Conservation (phyloP, 805 yeast species). For the Saccharomycopsis sp. region DNA sequence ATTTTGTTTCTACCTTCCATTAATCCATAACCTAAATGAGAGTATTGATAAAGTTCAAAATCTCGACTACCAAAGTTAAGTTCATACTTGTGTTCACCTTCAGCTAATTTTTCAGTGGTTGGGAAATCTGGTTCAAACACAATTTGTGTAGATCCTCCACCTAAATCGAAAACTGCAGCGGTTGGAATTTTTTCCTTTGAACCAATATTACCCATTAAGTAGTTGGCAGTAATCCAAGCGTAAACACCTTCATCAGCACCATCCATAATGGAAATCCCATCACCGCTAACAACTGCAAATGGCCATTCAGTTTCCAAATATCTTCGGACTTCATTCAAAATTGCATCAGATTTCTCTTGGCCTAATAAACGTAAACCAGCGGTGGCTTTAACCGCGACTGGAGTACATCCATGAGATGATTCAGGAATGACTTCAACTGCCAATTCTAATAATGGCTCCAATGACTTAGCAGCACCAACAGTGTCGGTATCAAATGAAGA, state of each 20-base stretch:
- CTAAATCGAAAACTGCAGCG: conserved; percentile 95
- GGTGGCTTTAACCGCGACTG: conserved; percentile 95
- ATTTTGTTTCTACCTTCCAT: conserved; percentile 89
- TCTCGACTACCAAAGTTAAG: conserved; percentile 75
- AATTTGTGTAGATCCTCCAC: conserved; percentile 98
- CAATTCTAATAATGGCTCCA: conserved; percentile 70
- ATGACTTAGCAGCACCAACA: conserved; percentile 79
- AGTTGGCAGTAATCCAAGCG: conserved; percentile 98
- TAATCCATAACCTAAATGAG: conserved; percentile 93
- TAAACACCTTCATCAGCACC: conserved; percentile 97
- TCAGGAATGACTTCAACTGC: conserved; percentile 78
- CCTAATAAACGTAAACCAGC: conserved; percentile 93
- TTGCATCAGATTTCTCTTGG: conserved; percentile 58
- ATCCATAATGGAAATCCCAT: conserved; percentile 89
- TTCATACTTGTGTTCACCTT: conserved; percentile 83
- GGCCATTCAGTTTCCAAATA: conserved; percentile 81
- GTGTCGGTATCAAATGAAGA: conserved; percentile 79
- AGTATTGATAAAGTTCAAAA: conserved; percentile 81
- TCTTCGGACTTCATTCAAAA: conserved; percentile 65
- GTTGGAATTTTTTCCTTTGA: conserved; percentile 65
- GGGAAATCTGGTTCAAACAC: conserved; percentile 89
- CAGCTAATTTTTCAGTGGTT: conserved; percentile 54
- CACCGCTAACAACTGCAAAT: conserved; percentile 80
- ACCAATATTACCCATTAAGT: conserved; percentile 89
- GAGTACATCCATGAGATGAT: conserved; percentile 70